phyloP scores from a whole-genome alignment of 768 basidiomycete genomes.

The Daedaleopsis nitida region DNA sequence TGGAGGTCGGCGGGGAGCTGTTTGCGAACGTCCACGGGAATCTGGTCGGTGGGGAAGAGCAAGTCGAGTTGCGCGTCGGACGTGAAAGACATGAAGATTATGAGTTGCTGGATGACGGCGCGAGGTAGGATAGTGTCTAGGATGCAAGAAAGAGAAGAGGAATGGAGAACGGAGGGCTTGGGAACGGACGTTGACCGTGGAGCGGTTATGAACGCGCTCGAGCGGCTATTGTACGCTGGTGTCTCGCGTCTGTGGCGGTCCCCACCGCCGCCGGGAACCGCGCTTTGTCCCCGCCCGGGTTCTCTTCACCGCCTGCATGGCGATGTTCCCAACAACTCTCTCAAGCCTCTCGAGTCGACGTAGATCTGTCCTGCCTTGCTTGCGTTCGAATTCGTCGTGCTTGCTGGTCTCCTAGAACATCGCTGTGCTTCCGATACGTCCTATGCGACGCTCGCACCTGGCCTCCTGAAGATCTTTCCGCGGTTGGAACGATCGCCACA shows the following conservation, averaged over 20 bases:
- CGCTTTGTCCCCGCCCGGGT: background rate
- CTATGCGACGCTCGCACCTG: no score
- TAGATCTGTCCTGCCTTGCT: background rate
- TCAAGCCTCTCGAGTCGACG: no score
- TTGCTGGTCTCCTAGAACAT: no score
- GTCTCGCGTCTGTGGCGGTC: constrained; percentile 13
- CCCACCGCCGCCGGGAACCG: background rate
- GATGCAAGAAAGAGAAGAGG: constrained; percentile 2
- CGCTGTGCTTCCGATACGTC: no score
- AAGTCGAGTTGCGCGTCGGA: constrained; percentile 73
- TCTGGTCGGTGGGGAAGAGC: constrained; percentile 71
- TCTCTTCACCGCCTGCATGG: constrained; percentile 9
- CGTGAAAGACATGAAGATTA: constrained; percentile 45
- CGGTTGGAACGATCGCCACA: no score
- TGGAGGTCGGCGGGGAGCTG: constrained; percentile 68
- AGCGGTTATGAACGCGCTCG: constrained; percentile 5
- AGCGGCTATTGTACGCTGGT: background rate
- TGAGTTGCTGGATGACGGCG: background rate
- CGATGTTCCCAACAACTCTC: background rate
- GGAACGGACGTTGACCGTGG: background rate
- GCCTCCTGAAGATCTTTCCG: no score
- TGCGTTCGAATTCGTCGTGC: no score
- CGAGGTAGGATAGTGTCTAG: constrained; percentile 6
- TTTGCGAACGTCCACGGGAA: constrained; percentile 62
- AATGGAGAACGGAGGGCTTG: background rate